A percentile compares a stretch with the other conserved stretches of the same genome.
These are phyloP conservation scores for Aspergillus ustus DNA, from an alignment of 2,329 filamentous ascomycete species.

Conservation along the genomic window DNA sequence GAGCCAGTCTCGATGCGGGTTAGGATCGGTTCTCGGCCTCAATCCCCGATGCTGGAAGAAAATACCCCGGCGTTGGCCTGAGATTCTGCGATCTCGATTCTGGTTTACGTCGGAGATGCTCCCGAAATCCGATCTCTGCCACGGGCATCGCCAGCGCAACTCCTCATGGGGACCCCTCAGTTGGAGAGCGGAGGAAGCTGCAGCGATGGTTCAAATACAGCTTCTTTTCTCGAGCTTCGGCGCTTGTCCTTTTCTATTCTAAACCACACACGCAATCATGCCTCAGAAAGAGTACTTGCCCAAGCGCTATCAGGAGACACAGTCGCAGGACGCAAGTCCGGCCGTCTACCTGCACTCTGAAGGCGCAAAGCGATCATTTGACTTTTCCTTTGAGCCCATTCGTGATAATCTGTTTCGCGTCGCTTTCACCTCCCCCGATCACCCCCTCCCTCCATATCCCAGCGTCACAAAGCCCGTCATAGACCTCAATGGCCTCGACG, in stretches of 20 bases:
- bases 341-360: slow-evolving; percentile 50
- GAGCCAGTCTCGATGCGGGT: neutral
- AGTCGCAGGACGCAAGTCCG: slow-evolving; percentile 25
- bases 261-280: slow-evolving; percentile 39
- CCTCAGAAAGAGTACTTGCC: slow-evolving; percentile 55
- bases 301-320: slow-evolving; percentile 40
- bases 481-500: slow-evolving; percentile 39
- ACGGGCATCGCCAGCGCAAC: neutral
- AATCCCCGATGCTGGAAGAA: slow-evolving; percentile 15
- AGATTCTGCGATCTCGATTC: neutral
- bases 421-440: slow-evolving; percentile 65
- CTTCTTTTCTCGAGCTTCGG: neutral
- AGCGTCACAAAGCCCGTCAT: slow-evolving; percentile 56
- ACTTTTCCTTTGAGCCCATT: slow-evolving; percentile 68
- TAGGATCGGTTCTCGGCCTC: slow-evolving; percentile 28
- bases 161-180: slow-evolving; percentile 3
- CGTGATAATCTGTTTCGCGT: slow-evolving; percentile 69
- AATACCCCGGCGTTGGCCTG: neutral
- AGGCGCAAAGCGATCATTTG: slow-evolving; percentile 48
- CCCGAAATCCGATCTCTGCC: slow-evolving; percentile 34
- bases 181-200: neutral
- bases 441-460: slow-evolving; percentile 69
- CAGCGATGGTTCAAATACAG: slow-evolving; percentile 15
- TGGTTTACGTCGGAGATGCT: slow-evolving; percentile 32
- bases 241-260: neutral